phyloP scores from a whole-genome alignment of 345 rosid genomes.

The Ceriops tagal region DNA sequence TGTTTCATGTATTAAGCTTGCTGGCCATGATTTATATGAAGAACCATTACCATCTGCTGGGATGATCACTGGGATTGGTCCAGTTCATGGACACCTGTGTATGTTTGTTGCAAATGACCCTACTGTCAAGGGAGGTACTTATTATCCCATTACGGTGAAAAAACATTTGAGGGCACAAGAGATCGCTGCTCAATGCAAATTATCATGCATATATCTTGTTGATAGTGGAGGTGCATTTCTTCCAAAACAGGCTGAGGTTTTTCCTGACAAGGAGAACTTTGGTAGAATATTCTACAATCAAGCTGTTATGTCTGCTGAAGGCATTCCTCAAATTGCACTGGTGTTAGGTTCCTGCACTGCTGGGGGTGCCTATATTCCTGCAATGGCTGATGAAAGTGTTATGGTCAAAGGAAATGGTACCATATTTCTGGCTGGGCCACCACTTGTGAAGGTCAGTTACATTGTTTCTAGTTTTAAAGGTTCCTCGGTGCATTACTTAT shows the following conservation, averaged over 20 bases:
- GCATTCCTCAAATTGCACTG: conserved; percentile 91
- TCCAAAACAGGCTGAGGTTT: conserved; percentile 95
- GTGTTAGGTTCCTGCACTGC: conserved; percentile 96
- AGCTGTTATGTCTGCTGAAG: conserved; percentile 84
- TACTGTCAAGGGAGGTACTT: conserved; percentile 96
- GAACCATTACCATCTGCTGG: conserved; percentile 84
- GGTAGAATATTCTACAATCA: conserved; percentile 94
- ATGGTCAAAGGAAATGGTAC: conserved; percentile 99
- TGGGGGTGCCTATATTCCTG: conserved; percentile 97
- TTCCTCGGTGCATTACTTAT: conserved; percentile 7
- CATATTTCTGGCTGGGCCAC: conserved; percentile 94
- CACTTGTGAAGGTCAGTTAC: conserved; percentile 75
- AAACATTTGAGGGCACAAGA: conserved; percentile 98
- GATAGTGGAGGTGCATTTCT: conserved; percentile 96
- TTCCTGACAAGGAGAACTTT: conserved; percentile 92
- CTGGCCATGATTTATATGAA: conserved; percentile 87
- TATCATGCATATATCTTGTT: conserved; percentile 89
- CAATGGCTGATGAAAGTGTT: conserved; percentile 98
- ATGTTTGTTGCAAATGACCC: conserved; percentile 97
- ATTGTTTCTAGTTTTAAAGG: conserved; percentile 13
- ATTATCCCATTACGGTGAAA: conserved; percentile 90
- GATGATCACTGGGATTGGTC: conserved; percentile 84
- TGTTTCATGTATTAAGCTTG: conserved; percentile 63
- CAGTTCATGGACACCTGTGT: conserved; percentile 86
- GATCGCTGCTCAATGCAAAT: conserved; percentile 79